Percentiles rank a stretch among this genome's conserved stretches.
Evolutionary conservation across 176 grass and related monocot genomes (phyloP).

Genomic region (Raddia distichophylla): DNA sequence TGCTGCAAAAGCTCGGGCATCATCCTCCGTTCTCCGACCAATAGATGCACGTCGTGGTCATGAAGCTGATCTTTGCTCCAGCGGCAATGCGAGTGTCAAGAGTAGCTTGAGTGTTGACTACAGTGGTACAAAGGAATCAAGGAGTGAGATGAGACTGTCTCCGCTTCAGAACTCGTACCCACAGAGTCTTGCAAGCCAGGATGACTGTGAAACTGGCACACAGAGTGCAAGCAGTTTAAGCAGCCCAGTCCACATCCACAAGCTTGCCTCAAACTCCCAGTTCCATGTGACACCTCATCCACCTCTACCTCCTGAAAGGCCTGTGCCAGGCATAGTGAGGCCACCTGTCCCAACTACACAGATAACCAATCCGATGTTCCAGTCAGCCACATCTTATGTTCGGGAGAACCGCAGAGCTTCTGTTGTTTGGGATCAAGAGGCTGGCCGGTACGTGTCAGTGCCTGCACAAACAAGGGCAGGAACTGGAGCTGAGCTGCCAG

Average conservation of each 20-base stretch:
- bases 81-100: conserved; percentile 64
- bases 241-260: conserved; percentile 71
- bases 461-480: conserved; percentile 50
- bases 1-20: conserved; percentile 93
- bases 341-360: conserved; percentile 55
- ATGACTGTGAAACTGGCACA: conserved; percentile 76
- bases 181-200: conserved; percentile 73
- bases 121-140: conserved; percentile 64
- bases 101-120: conserved; percentile 74
- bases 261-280: conserved; percentile 40
- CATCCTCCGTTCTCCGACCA: conserved; percentile 88
- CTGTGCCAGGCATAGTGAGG: conserved; percentile 20
- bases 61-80: conserved; percentile 76
- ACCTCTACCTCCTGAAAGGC: conserved; percentile 44
- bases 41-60: conserved; percentile 53
- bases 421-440: conserved; percentile 97
- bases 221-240: conserved; percentile 81
- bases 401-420: conserved; percentile 75
- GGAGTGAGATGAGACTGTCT: conserved; percentile 63
- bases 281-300: conserved; percentile 44
- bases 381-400: conserved; percentile 69
- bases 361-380: conserved; percentile 83
- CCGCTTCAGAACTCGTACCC: conserved; percentile 69
- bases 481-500: conserved; percentile 33
- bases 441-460: conserved; percentile 87